phyloP scores from a whole-genome alignment of 208 protist genomes.

The Strigomonas oncopelti region DNA sequence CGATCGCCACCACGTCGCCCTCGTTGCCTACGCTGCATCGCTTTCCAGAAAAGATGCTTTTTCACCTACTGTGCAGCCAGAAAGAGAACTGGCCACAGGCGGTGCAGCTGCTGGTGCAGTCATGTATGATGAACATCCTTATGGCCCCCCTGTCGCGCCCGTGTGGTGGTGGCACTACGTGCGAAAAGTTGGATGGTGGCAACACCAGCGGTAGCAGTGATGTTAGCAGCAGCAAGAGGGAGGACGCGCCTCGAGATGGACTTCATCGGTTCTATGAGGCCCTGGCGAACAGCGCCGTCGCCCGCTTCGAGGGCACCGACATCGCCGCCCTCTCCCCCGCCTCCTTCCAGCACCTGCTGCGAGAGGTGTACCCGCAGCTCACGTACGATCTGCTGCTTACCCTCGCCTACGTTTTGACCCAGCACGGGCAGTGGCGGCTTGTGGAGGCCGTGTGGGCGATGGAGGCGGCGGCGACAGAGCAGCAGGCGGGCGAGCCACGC shows the following conservation, averaged over 20 bases:
- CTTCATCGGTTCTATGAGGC: neutral
- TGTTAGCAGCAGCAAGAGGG: too few relatives aligned
- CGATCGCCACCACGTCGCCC: neutral
- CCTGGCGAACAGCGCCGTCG: neutral
- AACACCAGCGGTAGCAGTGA: too few relatives aligned
- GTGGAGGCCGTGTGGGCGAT: neutral
- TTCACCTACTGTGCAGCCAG: neutral
- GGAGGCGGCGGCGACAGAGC: too few relatives aligned
- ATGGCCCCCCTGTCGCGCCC: neutral
- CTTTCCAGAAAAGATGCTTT: neutral
- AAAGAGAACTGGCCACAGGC: slow-evolving; percentile 13
- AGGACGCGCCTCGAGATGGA: too few relatives aligned
- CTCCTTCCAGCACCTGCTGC: neutral
- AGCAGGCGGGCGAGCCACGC: too few relatives aligned
- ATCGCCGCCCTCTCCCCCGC: neutral
- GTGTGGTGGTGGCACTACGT: too few relatives aligned
- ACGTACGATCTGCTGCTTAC: slow-evolving; percentile 9
- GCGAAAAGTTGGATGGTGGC: too few relatives aligned
- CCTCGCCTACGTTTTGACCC: slow-evolving; percentile 61
- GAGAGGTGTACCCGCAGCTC: slow-evolving; percentile 5
- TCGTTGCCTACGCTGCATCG: neutral
- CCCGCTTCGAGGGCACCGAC: neutral
- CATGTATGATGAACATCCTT: neutral
- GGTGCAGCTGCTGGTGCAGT: neutral
- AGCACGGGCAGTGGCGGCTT: slow-evolving; percentile 43